phyloP scores from a whole-genome alignment of 805 yeast species.

The Diddensiella transvaalensis region DNA sequence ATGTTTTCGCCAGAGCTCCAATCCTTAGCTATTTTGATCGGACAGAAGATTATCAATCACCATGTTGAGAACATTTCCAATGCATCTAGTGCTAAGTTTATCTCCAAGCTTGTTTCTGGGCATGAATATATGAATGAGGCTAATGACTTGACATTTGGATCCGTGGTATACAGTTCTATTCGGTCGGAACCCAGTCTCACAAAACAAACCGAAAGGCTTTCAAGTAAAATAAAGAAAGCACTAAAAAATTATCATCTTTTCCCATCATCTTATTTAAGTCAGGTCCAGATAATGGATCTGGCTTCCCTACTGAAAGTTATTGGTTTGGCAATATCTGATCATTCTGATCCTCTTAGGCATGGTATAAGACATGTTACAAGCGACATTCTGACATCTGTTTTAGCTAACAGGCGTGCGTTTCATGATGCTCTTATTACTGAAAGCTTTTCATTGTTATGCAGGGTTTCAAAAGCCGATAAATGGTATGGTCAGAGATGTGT shows the following conservation, averaged over 20 bases:
- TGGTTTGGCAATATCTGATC: neutral
- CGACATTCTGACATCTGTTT: neutral
- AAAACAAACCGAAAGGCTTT: neutral
- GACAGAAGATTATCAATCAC: neutral
- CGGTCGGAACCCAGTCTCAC: neutral
- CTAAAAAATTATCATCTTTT: neutral
- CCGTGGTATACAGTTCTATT: neutral
- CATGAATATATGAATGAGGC: neutral
- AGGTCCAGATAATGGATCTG: neutral
- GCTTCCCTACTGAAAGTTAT: neutral
- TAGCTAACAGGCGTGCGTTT: neutral
- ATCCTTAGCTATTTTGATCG: neutral
- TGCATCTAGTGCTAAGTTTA: neutral
- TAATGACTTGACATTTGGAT: neutral
- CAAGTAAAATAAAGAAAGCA: neutral
- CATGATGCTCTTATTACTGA: neutral
- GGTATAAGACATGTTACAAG: neutral
- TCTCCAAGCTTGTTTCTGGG: conserved; percentile 1
- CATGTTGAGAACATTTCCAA: neutral
- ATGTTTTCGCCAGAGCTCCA: neutral
- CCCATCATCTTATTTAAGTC: neutral
- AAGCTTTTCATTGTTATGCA: neutral
- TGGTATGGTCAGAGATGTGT: neutral
- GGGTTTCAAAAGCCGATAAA: neutral
- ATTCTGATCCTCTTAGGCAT: neutral